Evolutionary conservation across 192 early-diverging fungal species (phyloP).

Genomic region (Hyaloraphidium curvatum): DNA sequence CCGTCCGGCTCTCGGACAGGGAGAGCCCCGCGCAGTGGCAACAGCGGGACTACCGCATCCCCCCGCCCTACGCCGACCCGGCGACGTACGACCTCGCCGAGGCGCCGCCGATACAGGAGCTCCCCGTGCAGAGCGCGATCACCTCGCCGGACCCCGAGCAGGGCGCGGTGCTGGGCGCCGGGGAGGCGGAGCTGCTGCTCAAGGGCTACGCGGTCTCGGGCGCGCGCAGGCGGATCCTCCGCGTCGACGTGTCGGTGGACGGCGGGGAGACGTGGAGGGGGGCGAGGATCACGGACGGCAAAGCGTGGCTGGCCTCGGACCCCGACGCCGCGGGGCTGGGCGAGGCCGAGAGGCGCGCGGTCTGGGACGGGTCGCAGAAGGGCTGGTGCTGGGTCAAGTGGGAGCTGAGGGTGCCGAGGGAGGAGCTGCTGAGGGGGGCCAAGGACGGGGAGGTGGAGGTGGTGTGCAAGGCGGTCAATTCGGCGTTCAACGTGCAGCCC

Average conservation of each 20-base stretch:
- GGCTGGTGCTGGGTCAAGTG: neutral
- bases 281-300: neutral
- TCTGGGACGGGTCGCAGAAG: neutral
- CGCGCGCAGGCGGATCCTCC: neutral
- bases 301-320: neutral
- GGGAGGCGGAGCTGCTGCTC: neutral
- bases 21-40: constrained; percentile 3
- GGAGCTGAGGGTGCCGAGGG: neutral
- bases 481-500: neutral
- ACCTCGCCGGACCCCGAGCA: neutral
- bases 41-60: neutral
- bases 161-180: neutral
- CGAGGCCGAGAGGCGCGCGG: neutral
- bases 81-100: neutral
- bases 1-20: neutral
- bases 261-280: neutral
- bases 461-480: neutral
- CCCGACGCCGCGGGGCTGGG: no score
- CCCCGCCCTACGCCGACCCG: neutral
- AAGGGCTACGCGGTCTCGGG: neutral
- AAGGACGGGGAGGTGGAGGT: constrained; percentile 1
- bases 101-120: neutral
- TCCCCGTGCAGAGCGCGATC: neutral
- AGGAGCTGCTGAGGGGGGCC: neutral
- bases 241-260: neutral